Evolutionary conservation across 139 green algal genomes (phyloP).

Genomic region (Gonium pectorale): DNA sequence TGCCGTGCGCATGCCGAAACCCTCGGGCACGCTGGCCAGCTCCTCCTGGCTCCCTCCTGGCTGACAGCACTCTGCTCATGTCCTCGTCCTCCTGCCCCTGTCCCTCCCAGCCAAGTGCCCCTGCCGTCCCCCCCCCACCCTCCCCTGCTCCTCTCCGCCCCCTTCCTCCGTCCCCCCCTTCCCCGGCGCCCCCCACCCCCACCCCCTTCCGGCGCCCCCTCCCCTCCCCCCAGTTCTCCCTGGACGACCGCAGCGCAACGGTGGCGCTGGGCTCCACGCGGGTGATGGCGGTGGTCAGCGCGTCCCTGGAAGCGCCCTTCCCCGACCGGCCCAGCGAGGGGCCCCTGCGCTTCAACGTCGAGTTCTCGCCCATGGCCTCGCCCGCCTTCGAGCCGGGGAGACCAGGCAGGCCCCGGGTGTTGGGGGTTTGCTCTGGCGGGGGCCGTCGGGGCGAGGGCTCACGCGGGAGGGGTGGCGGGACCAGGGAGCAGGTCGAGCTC

Average conservation of each 20-base stretch:
- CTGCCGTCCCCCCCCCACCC: not conserved
- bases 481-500: too few species aligned
- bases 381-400: conserved; percentile 74
- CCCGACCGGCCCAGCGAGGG: conserved; percentile 83
- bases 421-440: too few species aligned
- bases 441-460: too few species aligned
- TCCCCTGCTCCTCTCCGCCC: not conserved
- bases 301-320: conserved; percentile 77
- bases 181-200: not conserved
- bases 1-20: too few species aligned
- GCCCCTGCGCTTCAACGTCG: conserved; percentile 82
- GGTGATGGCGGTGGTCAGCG: conserved; percentile 75
- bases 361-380: conserved; percentile 85
- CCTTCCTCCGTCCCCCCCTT: not conserved
- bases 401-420: conserved; percentile 43
- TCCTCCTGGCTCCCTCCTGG: too few species aligned
- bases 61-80: too few species aligned
- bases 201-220: not conserved
- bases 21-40: too few species aligned
- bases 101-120: too few species aligned
- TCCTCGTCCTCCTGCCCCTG: too few species aligned
- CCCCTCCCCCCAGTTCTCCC: conserved; percentile 52
- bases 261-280: conserved; percentile 82
- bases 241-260: conserved; percentile 72
- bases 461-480: too few species aligned